These are phyloP conservation scores for Linaria vulgaris DNA, from an alignment of 257 asterid species.

Conservation along the genomic window DNA sequence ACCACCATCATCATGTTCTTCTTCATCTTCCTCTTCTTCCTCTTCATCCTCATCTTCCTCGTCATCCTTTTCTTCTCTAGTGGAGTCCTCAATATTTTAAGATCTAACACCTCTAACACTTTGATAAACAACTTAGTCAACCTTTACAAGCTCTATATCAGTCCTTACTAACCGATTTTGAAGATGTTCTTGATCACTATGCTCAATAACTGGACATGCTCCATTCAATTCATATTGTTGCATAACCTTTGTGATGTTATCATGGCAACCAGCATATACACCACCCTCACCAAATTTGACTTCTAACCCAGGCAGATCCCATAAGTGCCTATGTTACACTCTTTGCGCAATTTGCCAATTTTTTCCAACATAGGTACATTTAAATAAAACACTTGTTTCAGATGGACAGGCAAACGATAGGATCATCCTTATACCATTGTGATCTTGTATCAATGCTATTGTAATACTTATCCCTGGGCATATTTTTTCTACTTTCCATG, in stretches of 20 bases:
- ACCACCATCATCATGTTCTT: too few species aligned
- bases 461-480: neutral
- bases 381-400: too few species aligned
- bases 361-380: neutral
- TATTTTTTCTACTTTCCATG: neutral
- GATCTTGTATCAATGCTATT: conserved; percentile 5
- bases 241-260: neutral
- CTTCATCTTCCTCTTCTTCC: too few species aligned
- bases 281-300: neutral
- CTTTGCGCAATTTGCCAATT: conserved; percentile 14
- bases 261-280: neutral
- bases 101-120: too few species aligned
- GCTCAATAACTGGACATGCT: too few species aligned
- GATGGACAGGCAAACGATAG: neutral
- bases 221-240: conserved; percentile 1
- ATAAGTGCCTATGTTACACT: conserved; percentile 7
- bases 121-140: too few species aligned
- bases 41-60: too few species aligned
- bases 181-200: too few species aligned
- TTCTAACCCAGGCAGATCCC: conserved; percentile 15
- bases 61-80: too few species aligned
- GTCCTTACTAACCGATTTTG: too few species aligned
- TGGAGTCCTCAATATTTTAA: too few species aligned
- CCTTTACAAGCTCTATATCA: too few species aligned
- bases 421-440: conserved; percentile 17